A percentile compares a stretch with the other conserved stretches of the same genome.
These are phyloP conservation scores for Amanita jacksonii DNA, from an alignment of 768 basidiomycete species.

Conservation along the genomic window DNA sequence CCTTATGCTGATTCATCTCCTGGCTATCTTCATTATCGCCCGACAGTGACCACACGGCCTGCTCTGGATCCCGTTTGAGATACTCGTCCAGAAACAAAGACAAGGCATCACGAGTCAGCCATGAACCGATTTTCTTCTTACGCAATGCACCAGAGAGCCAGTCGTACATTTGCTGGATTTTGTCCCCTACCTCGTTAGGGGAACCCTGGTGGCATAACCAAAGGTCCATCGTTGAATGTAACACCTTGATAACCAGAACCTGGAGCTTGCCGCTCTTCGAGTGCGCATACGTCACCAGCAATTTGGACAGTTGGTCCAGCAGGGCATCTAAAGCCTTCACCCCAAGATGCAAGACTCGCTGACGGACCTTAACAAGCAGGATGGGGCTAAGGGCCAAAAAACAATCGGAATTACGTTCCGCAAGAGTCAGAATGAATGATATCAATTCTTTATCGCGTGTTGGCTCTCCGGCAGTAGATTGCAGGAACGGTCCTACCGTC, in stretches of 20 bases:
- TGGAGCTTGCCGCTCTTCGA: conserved; percentile 44
- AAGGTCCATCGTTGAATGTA: conserved; percentile 52
- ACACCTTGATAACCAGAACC: conserved; percentile 44
- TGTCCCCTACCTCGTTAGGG: conserved; percentile 28
- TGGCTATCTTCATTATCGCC: conserved; percentile 22
- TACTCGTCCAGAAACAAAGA: conserved; percentile 60
- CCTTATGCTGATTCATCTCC: conserved; percentile 6
- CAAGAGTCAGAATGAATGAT: conserved; percentile 39
- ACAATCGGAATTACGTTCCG: conserved; percentile 32
- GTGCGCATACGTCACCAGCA: conserved; percentile 47
- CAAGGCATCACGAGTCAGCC: conserved; percentile 59
- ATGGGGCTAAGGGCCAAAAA: conserved; percentile 51
- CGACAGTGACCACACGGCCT: conserved; percentile 35
- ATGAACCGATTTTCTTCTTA: conserved; percentile 38
- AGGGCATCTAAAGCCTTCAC: conserved; percentile 41
- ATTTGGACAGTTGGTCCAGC: conserved; percentile 40
- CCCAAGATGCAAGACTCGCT: conserved; percentile 44
- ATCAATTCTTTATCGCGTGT: conserved; percentile 55
- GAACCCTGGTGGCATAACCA: conserved; percentile 36
- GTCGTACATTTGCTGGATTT: conserved; percentile 37
- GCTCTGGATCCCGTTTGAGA: conserved; percentile 45
- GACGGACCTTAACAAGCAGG: conserved; percentile 46
- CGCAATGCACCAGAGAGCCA: conserved; percentile 43
- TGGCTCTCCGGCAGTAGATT: conserved; percentile 45
- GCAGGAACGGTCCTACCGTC: conserved; percentile 52